These are phyloP conservation scores for Colletotrichum sp. DNA, from an alignment of 2,329 filamentous ascomycete genomes.

Conservation along the genomic window DNA sequence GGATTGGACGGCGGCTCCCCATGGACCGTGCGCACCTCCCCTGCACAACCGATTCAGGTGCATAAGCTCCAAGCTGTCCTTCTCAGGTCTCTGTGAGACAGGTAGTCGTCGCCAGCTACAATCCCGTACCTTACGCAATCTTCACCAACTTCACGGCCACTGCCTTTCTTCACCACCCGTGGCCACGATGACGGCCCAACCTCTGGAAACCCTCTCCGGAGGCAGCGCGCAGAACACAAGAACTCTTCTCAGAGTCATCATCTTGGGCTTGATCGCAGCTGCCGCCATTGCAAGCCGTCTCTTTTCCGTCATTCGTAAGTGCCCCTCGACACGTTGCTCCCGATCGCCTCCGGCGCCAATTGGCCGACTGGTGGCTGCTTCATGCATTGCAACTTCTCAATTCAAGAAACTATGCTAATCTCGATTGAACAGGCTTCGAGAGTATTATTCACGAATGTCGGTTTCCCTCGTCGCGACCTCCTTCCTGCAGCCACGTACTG, in stretches of 20 bases:
- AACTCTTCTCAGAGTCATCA: constrained; percentile 85
- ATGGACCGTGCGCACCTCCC: constrained; percentile 15
- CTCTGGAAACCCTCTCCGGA: constrained; percentile 69
- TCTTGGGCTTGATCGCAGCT: constrained; percentile 88
- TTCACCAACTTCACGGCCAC: constrained; percentile 17
- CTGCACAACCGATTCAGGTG: constrained; percentile 16
- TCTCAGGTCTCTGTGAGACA: constrained; percentile 24
- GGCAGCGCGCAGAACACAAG: constrained; percentile 83
- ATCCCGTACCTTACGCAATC: constrained; percentile 9
- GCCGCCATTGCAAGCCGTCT: constrained; percentile 92
- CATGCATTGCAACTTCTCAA: neutral
- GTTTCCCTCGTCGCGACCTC: constrained; percentile 42
- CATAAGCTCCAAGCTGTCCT: constrained; percentile 53
- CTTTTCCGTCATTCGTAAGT: constrained; percentile 97
- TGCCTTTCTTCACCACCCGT: constrained; percentile 25
- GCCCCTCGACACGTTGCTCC: constrained; percentile 16
- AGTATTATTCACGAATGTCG: constrained; percentile 99
- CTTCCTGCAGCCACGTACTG: constrained; percentile 24
- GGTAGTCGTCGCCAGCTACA: constrained; percentile 15
- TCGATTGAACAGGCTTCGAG: constrained; percentile 74
- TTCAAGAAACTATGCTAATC: constrained; percentile 32
- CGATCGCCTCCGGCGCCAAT: neutral
- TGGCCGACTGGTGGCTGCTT: neutral
- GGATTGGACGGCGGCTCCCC: constrained; percentile 3
- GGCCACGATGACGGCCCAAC: constrained; percentile 50